Base-by-base conservation (phyloP, 768 basidiomycete genomes). In the Hypholoma sublateritium region DNA sequence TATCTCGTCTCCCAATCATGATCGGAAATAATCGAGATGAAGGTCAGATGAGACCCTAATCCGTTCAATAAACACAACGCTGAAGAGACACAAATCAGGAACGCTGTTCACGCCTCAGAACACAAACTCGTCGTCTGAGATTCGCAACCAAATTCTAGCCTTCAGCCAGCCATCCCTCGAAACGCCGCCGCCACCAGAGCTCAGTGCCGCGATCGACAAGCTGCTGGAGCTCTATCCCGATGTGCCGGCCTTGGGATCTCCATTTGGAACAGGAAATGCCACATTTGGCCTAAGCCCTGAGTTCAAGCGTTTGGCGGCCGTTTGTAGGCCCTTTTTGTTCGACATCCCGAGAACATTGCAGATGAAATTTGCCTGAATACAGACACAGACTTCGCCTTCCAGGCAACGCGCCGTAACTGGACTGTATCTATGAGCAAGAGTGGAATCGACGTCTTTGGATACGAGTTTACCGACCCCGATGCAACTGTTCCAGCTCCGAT, bases 1-100 rank as follows among this genome's bases (percentile, higher is more conserved):
- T 19, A 48, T 65, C 17, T 2, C 60, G 60, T 22, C 51, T 80
- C 4, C 78, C 78, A 0, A 74, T 77, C 53, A 76, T 79, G 8
- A 60, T 72, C 39, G 78, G 78, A 17, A 71, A 72, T n/a, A 69
- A 66, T 53, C 62, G 72, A 6, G 77, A 80, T 61, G 76, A 77
- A 70, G 77, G 79, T 77, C 19, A 14, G n/a, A 11, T 32, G 5
- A 32, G 9, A 6, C 28, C 28, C 5, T 32, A 7, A 32, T 7
- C 9, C 9, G 2, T 32, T 32, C 5, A 32, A 32, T 32, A 32
- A 32, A 32, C 21, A n/a, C 21, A 5, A 39, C 14, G 8, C 4
- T 48, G 34, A 36, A n/a, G 25, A 13, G 16, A 4, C n/a, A 36
- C 13, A 22, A 32, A 17, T 22, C 16, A 77, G 77, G 70, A 11